Base-by-base conservation (phyloP, 2,329 filamentous ascomycete species). In the Didymella pomorum region DNA sequence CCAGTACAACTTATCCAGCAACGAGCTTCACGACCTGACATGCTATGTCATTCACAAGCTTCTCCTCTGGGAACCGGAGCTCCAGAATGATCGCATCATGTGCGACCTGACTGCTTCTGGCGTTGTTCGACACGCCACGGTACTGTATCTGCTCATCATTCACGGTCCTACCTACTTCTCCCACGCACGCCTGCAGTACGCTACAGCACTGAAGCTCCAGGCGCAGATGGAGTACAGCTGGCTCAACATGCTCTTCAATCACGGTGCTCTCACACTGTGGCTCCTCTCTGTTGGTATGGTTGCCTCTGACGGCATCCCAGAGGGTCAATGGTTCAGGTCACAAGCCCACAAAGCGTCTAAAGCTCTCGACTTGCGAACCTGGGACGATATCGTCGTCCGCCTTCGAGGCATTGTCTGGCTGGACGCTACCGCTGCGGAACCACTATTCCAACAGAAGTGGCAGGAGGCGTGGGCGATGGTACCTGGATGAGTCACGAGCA, bases 131-230 rank as follows among this genome's bases (percentile, higher is more conserved):
- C 80, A 79, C 52, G 78, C 78, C 3, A 72, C 80, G 1, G 68
- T 80, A 0, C 76, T 85, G 0, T 85, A 84, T 71, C 82, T 86
- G 80, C 78, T 86, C 18, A 77, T 79, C 39, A 73, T 83, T 0
- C 84, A 86, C 11, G 84, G 84, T 0, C 80, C 83, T 26, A 84
- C 83, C 9, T 86, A 86, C 63, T 86, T 83, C 60, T 81, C 83
- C 1, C 84, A 86, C 58, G 76, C 72, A 9, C 45, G 52, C 7
- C 54, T 71, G 8, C 65, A 69, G 35, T 64, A 65, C 16, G 58
- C 45, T 9, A 44, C 62, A 1, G 54, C 58, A 11, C 25, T 50
- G 16, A 54, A 63, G 35, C 63, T 70, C 5, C 62, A 51, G 39
- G 39, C 25, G 8, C 20, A 61, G n/a, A 29, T 69, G 33, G 58